Conservation (phyloP, 257 asterid species). For the Solanum pinnatisectum region DNA sequence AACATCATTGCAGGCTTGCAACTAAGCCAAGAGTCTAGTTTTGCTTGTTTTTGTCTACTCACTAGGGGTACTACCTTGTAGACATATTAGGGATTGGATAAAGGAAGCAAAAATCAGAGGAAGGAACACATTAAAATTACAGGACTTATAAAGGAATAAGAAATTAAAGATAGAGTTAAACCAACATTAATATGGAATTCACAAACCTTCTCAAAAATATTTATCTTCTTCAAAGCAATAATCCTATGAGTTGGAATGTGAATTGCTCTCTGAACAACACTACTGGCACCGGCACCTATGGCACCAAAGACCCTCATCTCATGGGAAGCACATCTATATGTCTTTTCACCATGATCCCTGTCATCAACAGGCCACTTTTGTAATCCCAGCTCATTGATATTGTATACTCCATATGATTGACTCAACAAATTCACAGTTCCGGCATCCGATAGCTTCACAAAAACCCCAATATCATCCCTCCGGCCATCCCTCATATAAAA, state of each 20-base stretch:
- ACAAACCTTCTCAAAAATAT: slow-evolving; percentile 87
- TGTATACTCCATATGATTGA: slow-evolving; percentile 83
- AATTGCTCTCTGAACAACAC: slow-evolving; percentile 97
- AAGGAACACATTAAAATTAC: not conserved
- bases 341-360: slow-evolving; percentile 58
- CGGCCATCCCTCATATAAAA: not conserved
- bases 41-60: not conserved
- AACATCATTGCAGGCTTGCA: not conserved
- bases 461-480: not conserved
- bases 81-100: not conserved
- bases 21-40: not conserved
- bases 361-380: slow-evolving; percentile 67
- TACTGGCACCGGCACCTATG: slow-evolving; percentile 96
- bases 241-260: slow-evolving; percentile 91
- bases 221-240: slow-evolving; percentile 94
- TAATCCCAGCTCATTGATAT: slow-evolving; percentile 88
- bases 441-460: slow-evolving; percentile 60
- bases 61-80: not conserved
- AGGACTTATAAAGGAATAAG: not conserved
- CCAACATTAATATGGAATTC: not conserved
- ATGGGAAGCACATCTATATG: slow-evolving; percentile 84
- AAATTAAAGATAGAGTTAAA: not conserved
- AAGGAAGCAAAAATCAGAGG: not conserved
- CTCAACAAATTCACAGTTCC: slow-evolving; percentile 91
- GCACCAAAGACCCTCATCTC: slow-evolving; percentile 94